Evolutionary conservation across 805 yeast genomes (phyloP).

Genomic region (Grigorovia transvaalensis): DNA sequence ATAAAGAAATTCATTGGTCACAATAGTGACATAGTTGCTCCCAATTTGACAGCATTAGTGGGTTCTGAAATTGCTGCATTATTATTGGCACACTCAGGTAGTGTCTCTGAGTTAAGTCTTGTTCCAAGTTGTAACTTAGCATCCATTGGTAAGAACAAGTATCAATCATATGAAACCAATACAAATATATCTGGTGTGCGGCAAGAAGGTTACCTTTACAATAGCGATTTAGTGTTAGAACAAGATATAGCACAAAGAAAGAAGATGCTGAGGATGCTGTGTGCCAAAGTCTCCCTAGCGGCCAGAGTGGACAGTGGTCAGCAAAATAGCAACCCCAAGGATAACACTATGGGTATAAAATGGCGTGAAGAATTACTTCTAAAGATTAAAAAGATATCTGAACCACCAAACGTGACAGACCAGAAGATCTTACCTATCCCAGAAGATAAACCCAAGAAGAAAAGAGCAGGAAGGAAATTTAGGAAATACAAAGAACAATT

Average conservation of each 20-base stretch:
- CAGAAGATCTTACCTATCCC: slow-evolving; percentile 70
- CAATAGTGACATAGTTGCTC: slow-evolving; percentile 55
- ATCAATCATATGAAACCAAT: slow-evolving; percentile 27
- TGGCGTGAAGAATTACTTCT: slow-evolving; percentile 51
- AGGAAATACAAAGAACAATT: slow-evolving; percentile 74
- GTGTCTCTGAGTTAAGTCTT: slow-evolving; percentile 50
- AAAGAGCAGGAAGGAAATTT: slow-evolving; percentile 75
- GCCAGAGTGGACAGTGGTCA: slow-evolving; percentile 66
- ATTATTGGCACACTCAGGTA: slow-evolving; percentile 58
- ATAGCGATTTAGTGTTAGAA: slow-evolving; percentile 46
- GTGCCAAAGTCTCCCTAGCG: slow-evolving; percentile 73
- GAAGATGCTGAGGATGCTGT: slow-evolving; percentile 65
- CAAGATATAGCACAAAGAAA: slow-evolving; percentile 49
- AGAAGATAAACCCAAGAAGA: slow-evolving; percentile 62
- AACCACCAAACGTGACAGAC: slow-evolving; percentile 65
- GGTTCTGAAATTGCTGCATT: slow-evolving; percentile 69
- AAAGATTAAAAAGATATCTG: slow-evolving; percentile 59
- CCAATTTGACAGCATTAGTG: slow-evolving; percentile 63
- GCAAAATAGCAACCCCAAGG: slow-evolving; percentile 18
- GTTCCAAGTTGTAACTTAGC: slow-evolving; percentile 82
- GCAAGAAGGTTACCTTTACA: slow-evolving; percentile 61
- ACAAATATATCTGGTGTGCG: slow-evolving; percentile 35
- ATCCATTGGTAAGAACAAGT: slow-evolving; percentile 49
- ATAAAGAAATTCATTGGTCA: slow-evolving; percentile 47
- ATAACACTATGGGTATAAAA: slow-evolving; percentile 46